A percentile compares a stretch with the other conserved stretches of the same genome.
Conservation (phyloP, 192 early-diverging fungal species). For the Mortierella hygrophila region DNA sequence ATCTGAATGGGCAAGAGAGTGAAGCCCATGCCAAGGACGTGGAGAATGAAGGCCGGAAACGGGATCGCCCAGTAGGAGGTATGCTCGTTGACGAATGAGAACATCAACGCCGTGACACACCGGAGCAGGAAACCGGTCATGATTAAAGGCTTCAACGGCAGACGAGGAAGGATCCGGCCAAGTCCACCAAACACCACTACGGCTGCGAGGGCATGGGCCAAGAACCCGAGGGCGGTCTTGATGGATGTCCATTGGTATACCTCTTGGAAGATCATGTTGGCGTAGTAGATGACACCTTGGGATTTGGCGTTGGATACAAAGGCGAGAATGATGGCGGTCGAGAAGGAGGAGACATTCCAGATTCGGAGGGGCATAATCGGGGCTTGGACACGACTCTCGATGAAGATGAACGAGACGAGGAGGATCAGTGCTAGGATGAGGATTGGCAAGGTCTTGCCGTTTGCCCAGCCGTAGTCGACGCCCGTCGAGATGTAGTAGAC, state of each 20-base stretch:
- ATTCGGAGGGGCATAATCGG: slow-evolving; percentile 57
- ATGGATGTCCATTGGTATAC: slow-evolving; percentile 51
- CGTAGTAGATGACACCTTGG: slow-evolving; percentile 54
- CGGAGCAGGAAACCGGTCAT: slow-evolving; percentile 24
- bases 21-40: slow-evolving; percentile 34
- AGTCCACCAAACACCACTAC: slow-evolving; percentile 43
- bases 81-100: slow-evolving; percentile 28
- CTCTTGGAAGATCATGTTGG: slow-evolving; percentile 62
- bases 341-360: slow-evolving; percentile 58
- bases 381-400: slow-evolving; percentile 29
- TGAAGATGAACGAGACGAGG: slow-evolving; percentile 46
- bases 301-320: slow-evolving; percentile 51
- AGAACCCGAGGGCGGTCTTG: slow-evolving; percentile 56
- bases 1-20: slow-evolving; percentile 26
- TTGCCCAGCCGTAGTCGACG: slow-evolving; percentile 44
- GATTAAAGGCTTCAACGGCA: slow-evolving; percentile 25
- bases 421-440: slow-evolving; percentile 36
- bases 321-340: slow-evolving; percentile 52
- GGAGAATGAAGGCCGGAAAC: slow-evolving; percentile 45
- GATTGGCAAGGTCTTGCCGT: slow-evolving; percentile 33
- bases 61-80: slow-evolving; percentile 34
- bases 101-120: slow-evolving; percentile 24
- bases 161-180: slow-evolving; percentile 47
- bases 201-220: slow-evolving; percentile 48
- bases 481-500: slow-evolving; percentile 51